Evolutionary conservation across 257 asterid species (phyloP).

Genomic region (Buddleja alternifolia): DNA sequence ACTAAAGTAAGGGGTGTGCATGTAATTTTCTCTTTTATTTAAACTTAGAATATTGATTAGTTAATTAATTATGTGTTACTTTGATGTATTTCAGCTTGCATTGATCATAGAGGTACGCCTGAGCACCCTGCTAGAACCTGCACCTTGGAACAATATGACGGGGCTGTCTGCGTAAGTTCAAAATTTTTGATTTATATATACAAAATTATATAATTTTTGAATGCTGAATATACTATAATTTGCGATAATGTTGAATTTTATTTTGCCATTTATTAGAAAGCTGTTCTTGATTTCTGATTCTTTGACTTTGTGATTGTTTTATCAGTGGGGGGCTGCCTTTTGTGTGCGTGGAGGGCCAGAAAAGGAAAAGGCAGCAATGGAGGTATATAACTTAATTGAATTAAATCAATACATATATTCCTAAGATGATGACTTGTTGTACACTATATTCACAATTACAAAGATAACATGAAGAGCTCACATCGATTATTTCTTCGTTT

Average conservation of each 20-base stretch:
- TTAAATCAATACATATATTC: no score
- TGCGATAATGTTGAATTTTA: background rate
- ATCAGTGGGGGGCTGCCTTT: slow-evolving; percentile 95
- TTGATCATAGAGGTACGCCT: slow-evolving; percentile 96
- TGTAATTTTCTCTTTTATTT: no score
- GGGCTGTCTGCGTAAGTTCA: slow-evolving; percentile 75
- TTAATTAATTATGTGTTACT: background rate
- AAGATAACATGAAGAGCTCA: background rate
- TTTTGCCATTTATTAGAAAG: no score
- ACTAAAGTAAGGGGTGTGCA: no score
- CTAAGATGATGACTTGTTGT: background rate
- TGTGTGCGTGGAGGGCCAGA: slow-evolving; percentile 85
- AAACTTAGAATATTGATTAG: background rate
- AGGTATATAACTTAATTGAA: slow-evolving; percentile 42
- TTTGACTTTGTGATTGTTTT: slow-evolving; percentile 11
- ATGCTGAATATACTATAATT: no score
- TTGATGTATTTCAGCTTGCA: slow-evolving; percentile 65
- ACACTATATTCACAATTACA: background rate
- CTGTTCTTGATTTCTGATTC: no score
- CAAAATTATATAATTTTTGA: no score
- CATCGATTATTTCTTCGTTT: background rate
- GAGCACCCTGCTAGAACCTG: slow-evolving; percentile 98
- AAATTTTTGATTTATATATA: background rate
- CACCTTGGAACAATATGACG: slow-evolving; percentile 77
- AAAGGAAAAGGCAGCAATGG: slow-evolving; percentile 80